Evolutionary conservation across 495 filamentous ascomycete genomes (phyloP).

Genomic region (Trichoderma asperelloides): DNA sequence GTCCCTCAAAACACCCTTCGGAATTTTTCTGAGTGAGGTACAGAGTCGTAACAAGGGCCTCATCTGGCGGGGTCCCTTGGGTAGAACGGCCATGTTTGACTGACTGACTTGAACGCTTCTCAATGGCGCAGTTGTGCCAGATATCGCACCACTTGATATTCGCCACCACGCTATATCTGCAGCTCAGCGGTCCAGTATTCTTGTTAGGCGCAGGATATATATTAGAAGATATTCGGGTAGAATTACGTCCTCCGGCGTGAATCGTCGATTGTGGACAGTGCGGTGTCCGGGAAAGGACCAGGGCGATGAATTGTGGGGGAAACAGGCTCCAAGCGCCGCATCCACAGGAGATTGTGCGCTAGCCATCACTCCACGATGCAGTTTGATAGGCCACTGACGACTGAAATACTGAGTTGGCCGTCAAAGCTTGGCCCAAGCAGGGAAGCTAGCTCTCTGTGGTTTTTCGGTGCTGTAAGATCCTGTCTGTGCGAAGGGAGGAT

Average conservation of each 20-base stretch:
- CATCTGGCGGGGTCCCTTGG: neutral
- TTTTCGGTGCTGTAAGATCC: neutral
- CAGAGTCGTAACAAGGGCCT: slow-evolving; percentile 1
- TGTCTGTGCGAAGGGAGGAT: neutral
- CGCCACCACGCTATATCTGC: neutral
- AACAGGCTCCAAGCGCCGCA: neutral
- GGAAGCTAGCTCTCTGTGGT: neutral
- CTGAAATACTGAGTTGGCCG: neutral
- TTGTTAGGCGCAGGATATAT: neutral
- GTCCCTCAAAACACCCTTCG: neutral
- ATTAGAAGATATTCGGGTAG: neutral
- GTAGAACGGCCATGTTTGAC: neutral
- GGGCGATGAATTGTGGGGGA: neutral
- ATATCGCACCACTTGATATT: neutral
- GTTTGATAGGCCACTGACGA: slow-evolving; percentile 2
- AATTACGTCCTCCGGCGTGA: neutral
- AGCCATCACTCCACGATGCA: slow-evolving; percentile 1
- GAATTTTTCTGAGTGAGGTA: neutral
- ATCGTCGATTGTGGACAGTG: neutral
- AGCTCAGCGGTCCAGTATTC: neutral
- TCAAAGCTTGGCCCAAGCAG: neutral
- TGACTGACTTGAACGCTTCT: neutral
- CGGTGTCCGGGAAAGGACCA: neutral
- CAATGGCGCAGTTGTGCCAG: neutral
- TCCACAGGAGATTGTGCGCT: neutral